These are phyloP conservation scores for Nidula microcarpa DNA, from an alignment of 768 basidiomycete species.

Conservation along the genomic window DNA sequence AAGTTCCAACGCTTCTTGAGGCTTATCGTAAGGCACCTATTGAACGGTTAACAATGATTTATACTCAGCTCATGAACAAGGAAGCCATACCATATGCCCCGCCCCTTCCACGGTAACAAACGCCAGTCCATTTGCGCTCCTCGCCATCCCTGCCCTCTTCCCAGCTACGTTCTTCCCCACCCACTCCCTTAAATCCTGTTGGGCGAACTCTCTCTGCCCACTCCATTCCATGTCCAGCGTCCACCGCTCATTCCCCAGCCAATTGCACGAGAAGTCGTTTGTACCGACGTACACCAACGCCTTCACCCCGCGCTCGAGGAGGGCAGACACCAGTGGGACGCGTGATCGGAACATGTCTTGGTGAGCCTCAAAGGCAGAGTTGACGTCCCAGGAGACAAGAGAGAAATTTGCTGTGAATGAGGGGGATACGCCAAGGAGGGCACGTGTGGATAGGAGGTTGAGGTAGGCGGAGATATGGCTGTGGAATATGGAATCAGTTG, in stretches of 20 bases:
- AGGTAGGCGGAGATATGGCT: constrained; percentile 64
- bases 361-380: constrained; percentile 37
- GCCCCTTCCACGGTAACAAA: constrained; percentile 57
- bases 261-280: constrained; percentile 59
- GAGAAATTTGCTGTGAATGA: constrained; percentile 28
- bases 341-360: constrained; percentile 44
- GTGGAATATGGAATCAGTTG: not conserved
- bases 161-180: constrained; percentile 35
- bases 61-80: not conserved
- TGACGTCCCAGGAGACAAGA: constrained; percentile 35
- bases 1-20: constrained; percentile 43
- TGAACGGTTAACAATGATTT: not conserved
- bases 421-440: constrained; percentile 60
- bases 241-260: constrained; percentile 64
- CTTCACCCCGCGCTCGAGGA: constrained; percentile 70
- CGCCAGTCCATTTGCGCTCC: constrained; percentile 50
- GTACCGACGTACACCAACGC: constrained; percentile 60
- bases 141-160: constrained; percentile 50
- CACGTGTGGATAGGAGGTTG: constrained; percentile 50
- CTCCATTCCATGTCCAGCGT: constrained; percentile 59
- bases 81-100: constrained; percentile 35
- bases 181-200: constrained; percentile 48
- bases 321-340: constrained; percentile 54
- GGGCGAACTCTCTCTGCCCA: constrained; percentile 43
- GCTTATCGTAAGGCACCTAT: constrained; percentile 62